phyloP scores from a whole-genome alignment of 2,329 filamentous ascomycete species.

The Colletotrichum sojae region DNA sequence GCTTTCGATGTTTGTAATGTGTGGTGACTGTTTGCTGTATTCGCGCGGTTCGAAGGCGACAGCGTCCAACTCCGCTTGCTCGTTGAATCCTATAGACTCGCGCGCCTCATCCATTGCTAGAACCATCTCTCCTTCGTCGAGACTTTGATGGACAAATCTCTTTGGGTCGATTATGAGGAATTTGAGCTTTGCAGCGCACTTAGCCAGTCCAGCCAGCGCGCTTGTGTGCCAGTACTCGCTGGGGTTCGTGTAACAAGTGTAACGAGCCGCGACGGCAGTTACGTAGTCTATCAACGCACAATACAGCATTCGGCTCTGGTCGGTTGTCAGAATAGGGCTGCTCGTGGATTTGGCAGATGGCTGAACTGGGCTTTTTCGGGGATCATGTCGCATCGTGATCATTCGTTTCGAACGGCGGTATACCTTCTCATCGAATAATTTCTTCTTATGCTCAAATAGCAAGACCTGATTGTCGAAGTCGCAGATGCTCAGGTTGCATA shows the following conservation, averaged over 20 bases:
- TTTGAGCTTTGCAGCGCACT: neutral
- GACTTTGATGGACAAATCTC: neutral
- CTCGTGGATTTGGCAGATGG: too few relatives aligned
- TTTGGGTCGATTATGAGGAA: neutral
- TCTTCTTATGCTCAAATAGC: neutral
- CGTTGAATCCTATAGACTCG: neutral
- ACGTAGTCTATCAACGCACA: slow-evolving; percentile 1
- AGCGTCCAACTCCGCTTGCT: neutral
- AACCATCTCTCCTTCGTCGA: neutral
- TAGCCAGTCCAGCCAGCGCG: neutral
- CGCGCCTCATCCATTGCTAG: neutral
- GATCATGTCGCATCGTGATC: neutral
- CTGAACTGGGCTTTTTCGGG: neutral
- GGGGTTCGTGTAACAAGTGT: neutral
- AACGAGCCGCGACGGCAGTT: neutral
- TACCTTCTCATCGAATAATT: neutral
- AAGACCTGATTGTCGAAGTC: neutral
- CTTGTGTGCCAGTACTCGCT: neutral
- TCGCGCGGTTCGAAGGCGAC: too few relatives aligned
- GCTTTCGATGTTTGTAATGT: neutral
- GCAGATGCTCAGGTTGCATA: neutral
- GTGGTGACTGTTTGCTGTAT: too few relatives aligned
- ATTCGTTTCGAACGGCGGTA: neutral
- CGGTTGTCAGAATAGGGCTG: neutral
- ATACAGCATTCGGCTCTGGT: neutral